These are phyloP conservation scores for Pseudopithomyces chartarum DNA, from an alignment of 2,329 filamentous ascomycete genomes.

Conservation along the genomic window DNA sequence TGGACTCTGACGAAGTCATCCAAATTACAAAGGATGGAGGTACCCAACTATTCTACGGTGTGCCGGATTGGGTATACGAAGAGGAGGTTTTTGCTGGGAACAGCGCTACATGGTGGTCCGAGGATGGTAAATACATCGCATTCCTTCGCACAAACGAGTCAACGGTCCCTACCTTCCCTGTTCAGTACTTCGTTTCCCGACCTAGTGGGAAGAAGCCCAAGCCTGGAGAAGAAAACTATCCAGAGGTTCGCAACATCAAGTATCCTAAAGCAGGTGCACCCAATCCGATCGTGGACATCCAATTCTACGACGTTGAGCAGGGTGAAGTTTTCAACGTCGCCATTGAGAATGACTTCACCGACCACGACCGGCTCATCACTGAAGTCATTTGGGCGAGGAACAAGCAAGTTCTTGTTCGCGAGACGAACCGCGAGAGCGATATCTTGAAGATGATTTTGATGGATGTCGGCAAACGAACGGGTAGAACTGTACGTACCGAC, in stretches of 20 bases:
- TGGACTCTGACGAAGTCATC: constrained; percentile 64
- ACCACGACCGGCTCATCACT: constrained; percentile 86
- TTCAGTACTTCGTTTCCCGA: constrained; percentile 89
- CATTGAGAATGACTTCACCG: constrained; percentile 75
- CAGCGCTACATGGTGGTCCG: constrained; percentile 93
- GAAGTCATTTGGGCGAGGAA: constrained; percentile 83
- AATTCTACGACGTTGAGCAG: constrained; percentile 84
- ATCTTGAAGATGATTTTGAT: constrained; percentile 85
- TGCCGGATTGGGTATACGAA: constrained; percentile 97
- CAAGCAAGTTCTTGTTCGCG: constrained; percentile 80
- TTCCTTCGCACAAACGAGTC: constrained; percentile 96
- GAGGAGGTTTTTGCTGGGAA: constrained; percentile 80
- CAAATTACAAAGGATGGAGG: constrained; percentile 88
- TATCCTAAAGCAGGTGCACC: constrained; percentile 95
- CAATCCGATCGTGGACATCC: constrained; percentile 85
- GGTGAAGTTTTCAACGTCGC: constrained; percentile 80
- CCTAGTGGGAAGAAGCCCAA: constrained; percentile 74
- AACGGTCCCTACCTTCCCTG: constrained; percentile 84
- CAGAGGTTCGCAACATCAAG: constrained; percentile 89
- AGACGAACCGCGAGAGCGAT: constrained; percentile 94
- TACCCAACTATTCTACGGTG: constrained; percentile 87
- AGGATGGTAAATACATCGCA: constrained; percentile 84
- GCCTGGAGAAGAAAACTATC: constrained; percentile 82
- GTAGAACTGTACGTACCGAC: constrained; percentile 77
- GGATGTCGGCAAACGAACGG: constrained; percentile 74